Conservation (phyloP, 768 basidiomycete genomes). For the Amanita jacksonii region DNA sequence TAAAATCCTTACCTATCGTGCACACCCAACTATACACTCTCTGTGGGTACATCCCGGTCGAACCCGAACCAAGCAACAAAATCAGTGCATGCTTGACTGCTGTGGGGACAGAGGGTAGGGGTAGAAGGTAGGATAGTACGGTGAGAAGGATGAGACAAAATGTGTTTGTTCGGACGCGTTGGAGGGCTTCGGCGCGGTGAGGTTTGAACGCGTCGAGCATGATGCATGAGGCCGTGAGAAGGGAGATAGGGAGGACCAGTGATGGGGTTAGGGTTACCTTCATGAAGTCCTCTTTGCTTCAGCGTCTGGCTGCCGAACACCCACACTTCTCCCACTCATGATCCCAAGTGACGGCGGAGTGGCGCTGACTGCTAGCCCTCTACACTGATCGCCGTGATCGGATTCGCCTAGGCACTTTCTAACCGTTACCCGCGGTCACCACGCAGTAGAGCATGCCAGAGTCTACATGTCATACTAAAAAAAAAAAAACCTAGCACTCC, state of each 20-base stretch:
- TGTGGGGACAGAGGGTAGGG: conserved; percentile 29
- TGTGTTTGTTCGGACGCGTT: conserved; percentile 31
- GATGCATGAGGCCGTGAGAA: neutral
- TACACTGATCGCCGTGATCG: no score
- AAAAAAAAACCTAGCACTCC: no score
- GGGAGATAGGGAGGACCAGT: neutral
- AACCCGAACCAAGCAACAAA: conserved; percentile 2
- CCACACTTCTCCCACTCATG: no score
- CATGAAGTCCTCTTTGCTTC: no score
- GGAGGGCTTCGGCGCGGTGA: conserved; percentile 33
- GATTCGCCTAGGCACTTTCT: no score
- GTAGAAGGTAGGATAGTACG: conserved; percentile 29
- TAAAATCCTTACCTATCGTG: conserved; percentile 29
- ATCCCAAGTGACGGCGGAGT: no score
- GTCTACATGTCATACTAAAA: no score
- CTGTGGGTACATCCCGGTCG: neutral
- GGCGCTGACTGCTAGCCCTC: no score
- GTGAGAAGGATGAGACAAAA: conserved; percentile 25
- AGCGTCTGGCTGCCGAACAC: no score
- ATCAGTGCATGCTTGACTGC: conserved; percentile 21
- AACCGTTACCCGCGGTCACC: no score
- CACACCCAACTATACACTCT: conserved; percentile 30
- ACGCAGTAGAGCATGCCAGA: no score
- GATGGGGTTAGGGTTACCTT: no score
- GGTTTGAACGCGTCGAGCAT: conserved; percentile 28